Evolutionary conservation across 2,329 filamentous ascomycete genomes (phyloP).

Genomic region (Metarhizium humberi): DNA sequence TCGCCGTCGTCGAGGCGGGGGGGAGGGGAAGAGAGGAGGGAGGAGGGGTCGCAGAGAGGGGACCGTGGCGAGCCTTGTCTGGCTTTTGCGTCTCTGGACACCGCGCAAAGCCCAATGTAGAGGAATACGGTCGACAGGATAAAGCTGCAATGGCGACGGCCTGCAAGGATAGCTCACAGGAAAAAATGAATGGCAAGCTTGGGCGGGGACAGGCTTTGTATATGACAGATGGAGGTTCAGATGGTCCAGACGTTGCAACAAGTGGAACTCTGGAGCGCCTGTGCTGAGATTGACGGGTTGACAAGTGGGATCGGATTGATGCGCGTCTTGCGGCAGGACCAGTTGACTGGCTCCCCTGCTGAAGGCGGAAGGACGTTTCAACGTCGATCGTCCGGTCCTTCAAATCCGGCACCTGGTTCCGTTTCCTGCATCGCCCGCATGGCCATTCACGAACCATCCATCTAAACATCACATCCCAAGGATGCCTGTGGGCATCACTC

Average conservation of each 20-base stretch:
- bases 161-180: background rate
- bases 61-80: background rate
- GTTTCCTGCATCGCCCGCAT: too few species aligned
- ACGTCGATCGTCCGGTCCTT: background rate
- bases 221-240: background rate
- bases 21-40: background rate
- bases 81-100: background rate
- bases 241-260: background rate
- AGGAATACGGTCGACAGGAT: background rate
- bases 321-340: background rate
- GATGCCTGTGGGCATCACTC: too few species aligned
- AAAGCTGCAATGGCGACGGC: background rate
- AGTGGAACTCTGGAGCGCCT: background rate
- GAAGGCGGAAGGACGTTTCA: too few species aligned
- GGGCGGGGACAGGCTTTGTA: constrained; percentile 3
- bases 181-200: background rate
- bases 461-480: too few species aligned
- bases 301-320: background rate
- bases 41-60: background rate
- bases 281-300: background rate
- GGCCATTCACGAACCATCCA: too few species aligned
- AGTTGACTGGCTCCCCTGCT: too few species aligned
- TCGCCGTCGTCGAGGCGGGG: constrained; percentile 1
- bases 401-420: background rate
- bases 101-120: constrained; percentile 1